Evolutionary conservation across 345 rosid genomes (phyloP), one percentile per base, ranked within the genome.

Genomic region (Heritiera littoralis): DNA sequence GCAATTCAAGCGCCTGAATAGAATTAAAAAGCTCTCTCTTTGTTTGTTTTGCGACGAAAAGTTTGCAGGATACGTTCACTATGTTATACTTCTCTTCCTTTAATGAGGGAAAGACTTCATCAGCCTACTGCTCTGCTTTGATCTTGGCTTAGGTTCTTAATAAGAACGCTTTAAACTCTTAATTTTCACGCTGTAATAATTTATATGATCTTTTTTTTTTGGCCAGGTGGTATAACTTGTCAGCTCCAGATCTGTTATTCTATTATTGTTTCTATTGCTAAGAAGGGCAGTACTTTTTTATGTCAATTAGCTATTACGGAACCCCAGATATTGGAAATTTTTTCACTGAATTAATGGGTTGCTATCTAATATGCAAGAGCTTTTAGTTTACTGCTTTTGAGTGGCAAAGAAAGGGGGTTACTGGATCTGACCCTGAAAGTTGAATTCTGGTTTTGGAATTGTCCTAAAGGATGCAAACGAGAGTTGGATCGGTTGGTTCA

Each of bases 381-480:
- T 78, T 63, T 68, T 72, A 60, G 63, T 78, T 56, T 59, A 20
- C 65, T 17, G 15, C 28, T 10, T 66, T 11, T 55, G 69, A 69
- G 20, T 32, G 35, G 55, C 41, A 75, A 75, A 20, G 9, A 32
- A 13, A 41, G 41, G 66, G 43, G 38, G 75, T 30, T 54, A 68
- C 72, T 84, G 77, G 77, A 77, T 81, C 76, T 69, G 73, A 77
- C 13, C 35, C 43, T 63, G 30, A 74, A 52, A 70, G 80, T 40
- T 74, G 76, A 77, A 63, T 71, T 79, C 48, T 68, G 45, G 61
- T 70, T 51, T 51, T 15, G n/a, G 28, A 52, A 40, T 32, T 32
- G 45, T 51, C 9, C 51, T 85, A 59, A 77, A 79, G 55, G 85
- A 91, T 92, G 95, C 94, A 88, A 83, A 81, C 80, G 69, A 87